Base-by-base conservation (phyloP, 169 alveolate species). In the Cryptosporidium sp. region DNA sequence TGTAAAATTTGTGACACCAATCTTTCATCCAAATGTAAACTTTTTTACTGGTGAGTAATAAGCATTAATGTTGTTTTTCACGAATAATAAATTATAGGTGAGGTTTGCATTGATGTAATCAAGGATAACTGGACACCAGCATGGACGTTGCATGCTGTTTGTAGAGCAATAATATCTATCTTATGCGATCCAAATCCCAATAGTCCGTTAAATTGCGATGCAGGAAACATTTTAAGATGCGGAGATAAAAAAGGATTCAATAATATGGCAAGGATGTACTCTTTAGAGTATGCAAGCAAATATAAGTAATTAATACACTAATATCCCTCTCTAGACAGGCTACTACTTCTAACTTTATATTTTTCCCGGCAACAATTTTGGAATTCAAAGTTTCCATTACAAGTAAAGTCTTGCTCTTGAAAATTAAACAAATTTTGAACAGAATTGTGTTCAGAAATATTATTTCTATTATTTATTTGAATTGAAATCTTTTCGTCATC, bases 121-220 rank as follows among this genome's bases (percentile, higher is more conserved):
- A 96, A 96, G 91, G 93, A 97, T 62, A 95, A 97, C 89, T 98
- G 99, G 99, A 96, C 97, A 31, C 99, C 99, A 0, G 98, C 98
- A 62, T 98, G 99, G 99, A 97, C 97, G 37, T 84, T 98, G 75
- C 98, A 96, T 85, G 94, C 96, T 87, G 94, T 97, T 44, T 97
- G 99, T 70, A 92, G 97, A 23, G 99, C 99, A 26, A 93, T 98
- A 16, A 68, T 94, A 39, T 93, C 96, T 71, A 93, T 98, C 31
- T 93, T 98, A 68, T 93, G 94, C 51, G 95, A 95, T 39, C 99
- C 99, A 23, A 98, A 98, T 91, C 98, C 99, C 16, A 98, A 98
- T 52, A 96, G 98, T 72, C 99, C 99, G 8, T 92, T 98, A 85
- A 97, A 98, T 93, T 97, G 99, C 85, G 99, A 98, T 92, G 99